Evolutionary conservation across 306 rosid genomes (phyloP).

Genomic region (Castanea sativa): DNA sequence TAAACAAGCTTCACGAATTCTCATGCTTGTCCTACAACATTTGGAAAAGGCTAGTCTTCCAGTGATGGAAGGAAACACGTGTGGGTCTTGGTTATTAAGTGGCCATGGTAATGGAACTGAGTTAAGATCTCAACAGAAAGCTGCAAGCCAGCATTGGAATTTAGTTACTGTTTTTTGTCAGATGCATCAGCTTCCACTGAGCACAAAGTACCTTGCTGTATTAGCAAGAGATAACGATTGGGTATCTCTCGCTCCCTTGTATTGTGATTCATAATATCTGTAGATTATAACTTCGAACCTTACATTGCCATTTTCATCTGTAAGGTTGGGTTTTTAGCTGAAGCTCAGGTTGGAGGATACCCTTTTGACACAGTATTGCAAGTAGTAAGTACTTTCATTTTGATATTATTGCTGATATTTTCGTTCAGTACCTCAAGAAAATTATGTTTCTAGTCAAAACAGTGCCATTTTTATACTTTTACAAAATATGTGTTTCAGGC

Average conservation of each 20-base stretch:
- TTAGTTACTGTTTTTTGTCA: slow-evolving; percentile 82
- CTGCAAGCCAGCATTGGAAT: slow-evolving; percentile 90
- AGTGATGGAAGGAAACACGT: slow-evolving; percentile 57
- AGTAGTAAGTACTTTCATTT: slow-evolving; percentile 49
- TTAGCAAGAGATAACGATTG: slow-evolving; percentile 93
- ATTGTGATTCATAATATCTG: slow-evolving; percentile 14
- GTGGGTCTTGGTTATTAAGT: slow-evolving; percentile 82
- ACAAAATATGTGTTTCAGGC: slow-evolving; percentile 54
- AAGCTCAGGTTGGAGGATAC: slow-evolving; percentile 91
- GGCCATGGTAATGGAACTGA: slow-evolving; percentile 79
- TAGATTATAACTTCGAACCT: slow-evolving; percentile 11
- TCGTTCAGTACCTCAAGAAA: not conserved
- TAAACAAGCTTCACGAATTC: slow-evolving; percentile 65
- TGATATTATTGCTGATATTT: slow-evolving; percentile 4
- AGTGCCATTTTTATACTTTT: slow-evolving; percentile 22
- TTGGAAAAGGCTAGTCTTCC: slow-evolving; percentile 86
- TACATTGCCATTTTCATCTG: slow-evolving; percentile 24
- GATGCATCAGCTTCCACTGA: slow-evolving; percentile 81
- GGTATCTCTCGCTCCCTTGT: slow-evolving; percentile 41
- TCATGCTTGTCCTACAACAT: slow-evolving; percentile 69
- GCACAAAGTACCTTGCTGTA: slow-evolving; percentile 80
- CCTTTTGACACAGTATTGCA: slow-evolving; percentile 70
- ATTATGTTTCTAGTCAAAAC: not conserved
- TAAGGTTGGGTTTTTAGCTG: slow-evolving; percentile 91
- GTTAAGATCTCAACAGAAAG: slow-evolving; percentile 82